These are phyloP conservation scores for Xerophyta viscosa DNA, from an alignment of 106 monocot species.

Conservation along the genomic window DNA sequence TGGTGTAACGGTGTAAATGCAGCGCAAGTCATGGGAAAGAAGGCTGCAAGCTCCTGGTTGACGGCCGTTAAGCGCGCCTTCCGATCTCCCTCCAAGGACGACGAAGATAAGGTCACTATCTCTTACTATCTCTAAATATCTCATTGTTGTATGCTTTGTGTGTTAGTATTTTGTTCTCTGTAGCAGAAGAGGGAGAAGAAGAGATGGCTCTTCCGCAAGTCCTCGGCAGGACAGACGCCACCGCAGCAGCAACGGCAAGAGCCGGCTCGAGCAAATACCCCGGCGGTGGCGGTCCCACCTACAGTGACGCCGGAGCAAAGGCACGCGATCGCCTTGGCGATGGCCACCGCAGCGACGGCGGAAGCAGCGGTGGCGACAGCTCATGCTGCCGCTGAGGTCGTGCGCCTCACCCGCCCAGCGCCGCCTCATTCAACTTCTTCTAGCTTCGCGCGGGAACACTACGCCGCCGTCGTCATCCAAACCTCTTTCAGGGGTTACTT, in stretches of 20 bases:
- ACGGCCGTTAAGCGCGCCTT: constrained; percentile 94
- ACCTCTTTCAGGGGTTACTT: constrained; percentile 89
- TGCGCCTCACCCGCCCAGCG: constrained; percentile 62
- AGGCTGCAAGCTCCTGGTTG: constrained; percentile 74
- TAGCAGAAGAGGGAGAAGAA: constrained; percentile 72
- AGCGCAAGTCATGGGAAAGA: constrained; percentile 65
- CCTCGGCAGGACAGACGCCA: constrained; percentile 10
- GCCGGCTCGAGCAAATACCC: background rate
- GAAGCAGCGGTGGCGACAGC: constrained; percentile 83
- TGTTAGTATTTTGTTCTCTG: background rate
- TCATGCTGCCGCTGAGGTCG: constrained; percentile 77
- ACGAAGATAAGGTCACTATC: background rate
- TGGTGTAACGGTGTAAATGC: constrained; percentile 13
- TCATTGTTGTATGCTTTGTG: background rate
- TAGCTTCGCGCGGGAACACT: constrained; percentile 40
- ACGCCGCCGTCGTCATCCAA: constrained; percentile 71
- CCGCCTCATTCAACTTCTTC: too few species aligned
- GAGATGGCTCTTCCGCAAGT: constrained; percentile 83
- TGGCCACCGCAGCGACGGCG: constrained; percentile 75
- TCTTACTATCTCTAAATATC: background rate
- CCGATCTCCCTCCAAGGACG: constrained; percentile 81
- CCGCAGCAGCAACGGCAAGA: constrained; percentile 4
- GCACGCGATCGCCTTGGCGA: constrained; percentile 69
- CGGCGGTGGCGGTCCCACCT: background rate
- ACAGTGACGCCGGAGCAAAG: constrained; percentile 51